These are phyloP conservation scores for Suhomyces coccinellae DNA, from an alignment of 1,139 yeast genomes.

Conservation along the genomic window DNA sequence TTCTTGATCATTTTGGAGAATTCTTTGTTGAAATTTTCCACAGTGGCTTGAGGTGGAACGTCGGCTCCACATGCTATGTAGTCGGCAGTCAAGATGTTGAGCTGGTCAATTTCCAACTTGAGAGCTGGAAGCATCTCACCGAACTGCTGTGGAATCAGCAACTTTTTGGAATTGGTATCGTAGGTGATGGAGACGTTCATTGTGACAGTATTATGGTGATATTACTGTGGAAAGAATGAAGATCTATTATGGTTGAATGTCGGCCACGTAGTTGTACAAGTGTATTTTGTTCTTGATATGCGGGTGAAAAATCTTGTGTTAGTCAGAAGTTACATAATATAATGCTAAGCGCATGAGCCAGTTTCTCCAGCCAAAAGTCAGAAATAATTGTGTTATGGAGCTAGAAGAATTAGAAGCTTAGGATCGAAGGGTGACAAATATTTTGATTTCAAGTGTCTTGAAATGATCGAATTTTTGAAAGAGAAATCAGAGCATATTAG, in stretches of 20 bases:
- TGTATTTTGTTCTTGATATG: neutral
- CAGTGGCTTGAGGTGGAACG: conserved; percentile 66
- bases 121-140: conserved; percentile 29
- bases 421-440: too few species aligned
- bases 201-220: neutral
- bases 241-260: too few species aligned
- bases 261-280: neutral
- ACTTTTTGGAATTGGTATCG: conserved; percentile 32
- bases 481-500: too few species aligned
- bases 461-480: too few species aligned
- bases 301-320: neutral
- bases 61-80: conserved; percentile 61
- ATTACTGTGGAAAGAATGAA: too few species aligned
- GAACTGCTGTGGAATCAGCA: conserved; percentile 27
- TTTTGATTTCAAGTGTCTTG: too few species aligned
- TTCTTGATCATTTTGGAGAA: conserved; percentile 68
- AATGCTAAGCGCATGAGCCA: neutral
- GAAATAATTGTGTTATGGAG: too few species aligned
- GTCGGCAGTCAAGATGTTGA: conserved; percentile 63
- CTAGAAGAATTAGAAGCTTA: too few species aligned
- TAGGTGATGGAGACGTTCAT: conserved; percentile 29
- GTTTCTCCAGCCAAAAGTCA: too few species aligned
- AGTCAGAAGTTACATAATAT: conserved; percentile 5
- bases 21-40: conserved; percentile 54
- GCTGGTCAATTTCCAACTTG: conserved; percentile 55